A percentile compares a stretch with the other conserved stretches of the same genome.
Conservation (phyloP, 2,329 filamentous ascomycete genomes). For the Fusarium protoensiforme region DNA sequence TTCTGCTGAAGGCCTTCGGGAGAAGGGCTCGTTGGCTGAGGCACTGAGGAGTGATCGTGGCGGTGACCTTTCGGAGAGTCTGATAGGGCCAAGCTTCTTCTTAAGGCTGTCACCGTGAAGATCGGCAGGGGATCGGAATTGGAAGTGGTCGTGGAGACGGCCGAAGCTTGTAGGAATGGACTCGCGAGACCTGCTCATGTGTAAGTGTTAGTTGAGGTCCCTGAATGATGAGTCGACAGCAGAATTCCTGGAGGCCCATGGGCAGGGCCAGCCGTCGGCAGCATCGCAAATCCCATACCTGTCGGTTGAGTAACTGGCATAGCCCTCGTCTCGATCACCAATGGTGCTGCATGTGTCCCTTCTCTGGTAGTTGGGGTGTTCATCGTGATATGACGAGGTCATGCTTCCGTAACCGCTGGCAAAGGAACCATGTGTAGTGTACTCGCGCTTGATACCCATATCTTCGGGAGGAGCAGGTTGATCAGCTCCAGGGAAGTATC, state of each 20-base stretch:
- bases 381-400: conserved; percentile 48
- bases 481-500: conserved; percentile 50
- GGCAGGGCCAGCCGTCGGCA: neutral
- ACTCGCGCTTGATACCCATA: conserved; percentile 45
- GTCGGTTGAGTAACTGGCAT: conserved; percentile 55
- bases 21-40: conserved; percentile 53
- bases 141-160: conserved; percentile 61
- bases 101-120: conserved; percentile 63
- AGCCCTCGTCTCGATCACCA: conserved; percentile 55
- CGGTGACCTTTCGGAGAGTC: conserved; percentile 58
- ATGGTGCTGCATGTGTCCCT: conserved; percentile 42
- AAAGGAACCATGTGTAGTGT: conserved; percentile 43
- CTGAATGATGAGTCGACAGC: neutral
- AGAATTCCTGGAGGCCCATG: neutral
- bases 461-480: conserved; percentile 46
- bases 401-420: conserved; percentile 56
- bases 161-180: conserved; percentile 57
- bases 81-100: conserved; percentile 64
- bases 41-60: conserved; percentile 57
- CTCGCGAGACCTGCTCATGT: conserved; percentile 52
- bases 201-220: conserved; percentile 26
- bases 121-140: conserved; percentile 59
- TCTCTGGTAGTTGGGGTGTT: conserved; percentile 48
- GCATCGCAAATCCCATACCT: conserved; percentile 43
- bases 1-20: conserved; percentile 52